phyloP scores from a whole-genome alignment of 495 filamentous ascomycete genomes.

The Chaetomium fimeti region DNA sequence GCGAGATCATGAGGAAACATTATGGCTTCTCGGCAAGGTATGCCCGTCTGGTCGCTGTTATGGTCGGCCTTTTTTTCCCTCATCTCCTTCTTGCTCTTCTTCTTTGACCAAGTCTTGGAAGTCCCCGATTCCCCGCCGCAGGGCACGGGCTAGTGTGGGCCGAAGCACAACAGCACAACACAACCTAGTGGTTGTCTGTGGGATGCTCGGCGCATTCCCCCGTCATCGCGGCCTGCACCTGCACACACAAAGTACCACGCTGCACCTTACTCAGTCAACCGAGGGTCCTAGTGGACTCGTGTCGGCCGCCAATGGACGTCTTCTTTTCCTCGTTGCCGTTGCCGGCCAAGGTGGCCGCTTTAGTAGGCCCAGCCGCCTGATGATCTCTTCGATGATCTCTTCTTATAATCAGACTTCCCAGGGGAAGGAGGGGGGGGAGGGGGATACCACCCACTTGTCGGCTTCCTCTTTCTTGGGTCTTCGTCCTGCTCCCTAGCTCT shows the following conservation, averaged over 20 bases:
- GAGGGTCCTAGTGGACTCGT: not conserved
- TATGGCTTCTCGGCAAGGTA: slow-evolving; percentile 41
- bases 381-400: not conserved
- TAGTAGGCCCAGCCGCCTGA: not conserved
- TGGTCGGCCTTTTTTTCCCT: not conserved
- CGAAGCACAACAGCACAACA: not conserved
- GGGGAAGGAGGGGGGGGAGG: too few species aligned
- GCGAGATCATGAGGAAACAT: slow-evolving; percentile 36
- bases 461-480: not conserved
- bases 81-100: not conserved
- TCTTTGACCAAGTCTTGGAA: not conserved
- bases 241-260: slow-evolving; percentile 10
- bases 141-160: not conserved
- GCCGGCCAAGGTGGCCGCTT: not conserved
- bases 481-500: not conserved
- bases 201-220: not conserved
- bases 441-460: too few species aligned
- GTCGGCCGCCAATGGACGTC: not conserved
- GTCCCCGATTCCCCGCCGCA: not conserved
- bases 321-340: not conserved
- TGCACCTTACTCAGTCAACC: slow-evolving; percentile 10
- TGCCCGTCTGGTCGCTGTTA: not conserved
- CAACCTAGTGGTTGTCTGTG: not conserved
- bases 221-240: slow-evolving; percentile 8
- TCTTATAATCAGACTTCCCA: too few species aligned